Evolutionary conservation across 116 monocot genomes (phyloP), one percentile per base, ranked within the genome.

Genomic region (Phalaenopsis hybrid): DNA sequence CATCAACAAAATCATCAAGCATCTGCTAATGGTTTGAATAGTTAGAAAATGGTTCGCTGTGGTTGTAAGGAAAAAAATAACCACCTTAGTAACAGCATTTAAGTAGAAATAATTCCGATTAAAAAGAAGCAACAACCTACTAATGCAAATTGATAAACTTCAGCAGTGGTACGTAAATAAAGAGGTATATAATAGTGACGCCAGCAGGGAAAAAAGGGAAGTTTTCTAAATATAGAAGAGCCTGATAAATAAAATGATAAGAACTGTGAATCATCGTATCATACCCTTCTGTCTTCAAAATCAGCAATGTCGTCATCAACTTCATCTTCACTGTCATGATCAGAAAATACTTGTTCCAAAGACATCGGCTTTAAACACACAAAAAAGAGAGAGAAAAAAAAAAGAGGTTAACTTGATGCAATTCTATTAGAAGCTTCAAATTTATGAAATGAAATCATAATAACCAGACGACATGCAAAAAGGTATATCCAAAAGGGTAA

Each of bases 1-100:
- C 98, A 88, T 95, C 98, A 78, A 95, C 98, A 88, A 98, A 95
- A 91, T 98, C 95, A 92, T 98, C 98, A 79, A 98, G 90, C 95
- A 95, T 93, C 98, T 98, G 87, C 68, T 80, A 79, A 52, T 80
- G 45, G 67, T 46, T 33, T 31, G 51, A 77, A 48, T 2, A 75
- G 46, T 72, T 43, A 72, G 13, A 41, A 41, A 10, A 67, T 67
- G 67, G 41, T 41, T 72, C 72, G 16, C 41, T 15, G 4, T 4
- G 28, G 41, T 41, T 72, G 41, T 72, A 72, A 72, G 23, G 16
- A 13, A 16, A 17, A 72, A 72, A 37, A 41, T 72, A 72, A 72
- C 41, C 72, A 72, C 4, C 12, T 41, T 11, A 10, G 31, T 67
- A 41, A 67, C 28, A 2, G 21, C 23, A 8, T 9, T 25, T 17